phyloP scores from a whole-genome alignment of 768 basidiomycete species.

The Boletus reticuloceps region DNA sequence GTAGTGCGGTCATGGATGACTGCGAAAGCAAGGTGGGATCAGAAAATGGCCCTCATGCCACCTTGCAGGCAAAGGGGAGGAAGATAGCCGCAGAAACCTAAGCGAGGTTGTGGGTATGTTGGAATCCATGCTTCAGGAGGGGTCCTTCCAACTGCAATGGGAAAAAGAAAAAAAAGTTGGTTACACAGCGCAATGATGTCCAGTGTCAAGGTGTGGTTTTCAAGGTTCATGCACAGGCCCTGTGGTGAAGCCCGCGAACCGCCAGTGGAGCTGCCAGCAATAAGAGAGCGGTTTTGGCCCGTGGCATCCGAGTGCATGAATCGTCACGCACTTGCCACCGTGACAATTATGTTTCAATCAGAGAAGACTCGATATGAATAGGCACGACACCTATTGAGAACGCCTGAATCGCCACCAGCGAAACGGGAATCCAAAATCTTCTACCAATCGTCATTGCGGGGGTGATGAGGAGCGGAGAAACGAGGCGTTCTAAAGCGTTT shows the following conservation, averaged over 20 bases:
- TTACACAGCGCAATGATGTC: conserved; percentile 4
- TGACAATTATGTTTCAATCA: conserved; percentile 18
- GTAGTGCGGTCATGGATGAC: conserved; percentile 18
- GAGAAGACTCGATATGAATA: conserved; percentile 18
- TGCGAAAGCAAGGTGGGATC: conserved; percentile 25
- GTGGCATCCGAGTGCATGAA: conserved; percentile 6
- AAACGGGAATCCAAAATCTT: conserved; percentile 16
- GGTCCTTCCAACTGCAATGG: conserved; percentile 14
- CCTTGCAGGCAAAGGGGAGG: conserved; percentile 29
- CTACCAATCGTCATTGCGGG: conserved; percentile 17
- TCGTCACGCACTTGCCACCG: conserved; percentile 10
- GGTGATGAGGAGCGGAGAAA: conserved; percentile 18
- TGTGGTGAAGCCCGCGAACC: background rate
- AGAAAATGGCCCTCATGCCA: conserved; percentile 18
- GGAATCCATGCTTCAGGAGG: conserved; percentile 18
- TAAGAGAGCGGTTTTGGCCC: conserved; percentile 1
- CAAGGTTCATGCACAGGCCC: conserved; percentile 11
- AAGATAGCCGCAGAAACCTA: conserved; percentile 21
- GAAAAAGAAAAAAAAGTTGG: conserved; percentile 2
- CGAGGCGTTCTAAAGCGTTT: conserved; percentile 9
- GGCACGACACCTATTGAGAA: conserved; percentile 11
- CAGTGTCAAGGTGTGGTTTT: conserved; percentile 4
- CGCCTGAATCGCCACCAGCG: conserved; percentile 6
- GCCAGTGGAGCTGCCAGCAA: background rate
- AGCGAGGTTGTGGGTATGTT: conserved; percentile 25